phyloP scores from a whole-genome alignment of 306 rosid genomes.

The Quercus dentata region DNA sequence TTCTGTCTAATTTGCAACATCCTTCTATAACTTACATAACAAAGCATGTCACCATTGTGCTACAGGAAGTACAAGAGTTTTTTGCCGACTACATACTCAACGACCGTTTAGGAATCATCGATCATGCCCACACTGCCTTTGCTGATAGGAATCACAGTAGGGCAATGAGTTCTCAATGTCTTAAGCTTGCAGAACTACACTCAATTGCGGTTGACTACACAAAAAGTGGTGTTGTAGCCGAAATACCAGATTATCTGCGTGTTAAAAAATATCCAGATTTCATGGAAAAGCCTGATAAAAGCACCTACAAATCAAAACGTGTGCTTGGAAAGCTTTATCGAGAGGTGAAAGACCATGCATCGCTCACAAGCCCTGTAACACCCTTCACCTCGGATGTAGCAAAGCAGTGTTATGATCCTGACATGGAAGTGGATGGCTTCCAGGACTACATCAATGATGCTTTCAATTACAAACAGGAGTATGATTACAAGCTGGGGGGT shows the following conservation, averaged over 20 bases:
- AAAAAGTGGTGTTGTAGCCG: slow-evolving; percentile 30
- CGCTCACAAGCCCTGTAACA: neutral
- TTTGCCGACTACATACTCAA: slow-evolving; percentile 57
- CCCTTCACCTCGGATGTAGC: slow-evolving; percentile 33
- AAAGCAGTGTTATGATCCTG: slow-evolving; percentile 19
- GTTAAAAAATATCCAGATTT: slow-evolving; percentile 28
- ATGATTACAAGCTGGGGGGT: slow-evolving; percentile 57
- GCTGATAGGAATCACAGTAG: slow-evolving; percentile 19
- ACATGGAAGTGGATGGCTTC: slow-evolving; percentile 63
- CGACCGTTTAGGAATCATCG: slow-evolving; percentile 64
- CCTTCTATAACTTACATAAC: too few species aligned
- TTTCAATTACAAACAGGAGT: slow-evolving; percentile 46
- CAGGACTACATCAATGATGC: slow-evolving; percentile 65
- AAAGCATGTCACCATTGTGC: too few species aligned
- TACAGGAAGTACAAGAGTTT: slow-evolving; percentile 42
- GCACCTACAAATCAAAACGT: slow-evolving; percentile 24
- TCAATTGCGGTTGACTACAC: slow-evolving; percentile 42
- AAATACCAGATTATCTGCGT: slow-evolving; percentile 11
- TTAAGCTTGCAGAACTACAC: slow-evolving; percentile 29
- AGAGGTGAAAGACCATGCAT: slow-evolving; percentile 25
- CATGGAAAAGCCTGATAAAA: slow-evolving; percentile 33
- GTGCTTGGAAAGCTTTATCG: slow-evolving; percentile 41
- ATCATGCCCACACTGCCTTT: slow-evolving; percentile 43
- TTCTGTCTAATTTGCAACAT: too few species aligned
- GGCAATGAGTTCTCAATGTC: slow-evolving; percentile 24